A percentile compares a stretch with the other conserved stretches of the same genome.
phyloP scores from a whole-genome alignment of 441 rosid species.

The Cnidoscolus chayamansa region DNA sequence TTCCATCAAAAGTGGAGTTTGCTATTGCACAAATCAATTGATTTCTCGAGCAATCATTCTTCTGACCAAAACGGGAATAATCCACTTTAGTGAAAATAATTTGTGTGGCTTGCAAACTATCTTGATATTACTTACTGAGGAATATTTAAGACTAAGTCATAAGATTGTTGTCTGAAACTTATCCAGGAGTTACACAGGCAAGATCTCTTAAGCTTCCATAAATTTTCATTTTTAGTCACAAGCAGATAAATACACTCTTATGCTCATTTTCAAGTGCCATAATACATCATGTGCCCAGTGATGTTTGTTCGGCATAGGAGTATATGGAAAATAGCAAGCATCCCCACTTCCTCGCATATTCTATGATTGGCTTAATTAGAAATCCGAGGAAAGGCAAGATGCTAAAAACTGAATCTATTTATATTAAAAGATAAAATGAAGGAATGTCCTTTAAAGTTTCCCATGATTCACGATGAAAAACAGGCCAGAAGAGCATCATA shows the following conservation, averaged over 20 bases:
- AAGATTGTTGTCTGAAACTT: not conserved
- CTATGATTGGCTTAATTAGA: not conserved
- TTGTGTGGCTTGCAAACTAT: not conserved
- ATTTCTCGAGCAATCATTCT: not conserved
- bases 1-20: not conserved
- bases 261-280: not conserved
- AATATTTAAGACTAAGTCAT: too few relatives aligned
- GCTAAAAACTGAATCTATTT: not conserved
- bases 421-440: not conserved
- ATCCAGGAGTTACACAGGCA: not conserved
- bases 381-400: not conserved
- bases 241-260: not conserved
- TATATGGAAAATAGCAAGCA: not conserved
- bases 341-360: not conserved
- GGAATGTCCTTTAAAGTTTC: not conserved
- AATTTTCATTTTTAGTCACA: not conserved
- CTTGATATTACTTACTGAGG: not conserved
- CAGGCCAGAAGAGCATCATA: constrained; percentile 1
- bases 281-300: not conserved
- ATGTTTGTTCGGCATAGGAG: not conserved
- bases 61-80: not conserved
- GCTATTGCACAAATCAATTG: not conserved
- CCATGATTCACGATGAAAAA: not conserved
- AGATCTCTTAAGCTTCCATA: not conserved
- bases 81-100: not conserved